These are phyloP conservation scores for Benincasa hispida DNA, from an alignment of 306 rosid genomes.

Conservation along the genomic window DNA sequence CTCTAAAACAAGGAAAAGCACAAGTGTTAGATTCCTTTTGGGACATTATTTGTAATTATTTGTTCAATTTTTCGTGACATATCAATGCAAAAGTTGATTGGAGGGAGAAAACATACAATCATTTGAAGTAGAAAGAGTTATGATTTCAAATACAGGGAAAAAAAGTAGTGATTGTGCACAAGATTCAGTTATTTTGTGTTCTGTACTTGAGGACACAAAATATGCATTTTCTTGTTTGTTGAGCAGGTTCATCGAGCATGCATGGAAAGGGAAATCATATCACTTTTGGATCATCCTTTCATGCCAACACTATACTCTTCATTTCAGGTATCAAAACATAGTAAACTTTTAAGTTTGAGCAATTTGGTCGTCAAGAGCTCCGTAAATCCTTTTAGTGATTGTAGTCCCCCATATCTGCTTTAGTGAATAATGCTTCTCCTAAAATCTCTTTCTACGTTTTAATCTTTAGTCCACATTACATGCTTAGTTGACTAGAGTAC, in stretches of 20 bases:
- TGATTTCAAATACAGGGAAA: not conserved
- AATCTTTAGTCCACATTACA: not conserved
- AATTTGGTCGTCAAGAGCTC: not conserved
- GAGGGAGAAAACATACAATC: not conserved
- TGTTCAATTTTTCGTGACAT: not conserved
- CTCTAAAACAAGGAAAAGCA: not conserved
- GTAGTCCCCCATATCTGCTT: not conserved
- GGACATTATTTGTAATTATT: not conserved
- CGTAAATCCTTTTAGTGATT: not conserved
- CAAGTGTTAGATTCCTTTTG: not conserved
- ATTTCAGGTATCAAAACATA: slow-evolving; percentile 47
- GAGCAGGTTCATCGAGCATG: slow-evolving; percentile 95
- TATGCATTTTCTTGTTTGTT: slow-evolving; percentile 11
- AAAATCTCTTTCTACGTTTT: not conserved
- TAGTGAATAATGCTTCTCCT: not conserved
- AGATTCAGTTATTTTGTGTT: not conserved
- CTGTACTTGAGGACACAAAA: not conserved
- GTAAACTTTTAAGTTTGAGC: not conserved
- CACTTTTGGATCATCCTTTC: slow-evolving; percentile 89
- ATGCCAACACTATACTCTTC: slow-evolving; percentile 88
- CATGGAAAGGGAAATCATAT: slow-evolving; percentile 77
- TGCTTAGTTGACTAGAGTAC: not conserved
- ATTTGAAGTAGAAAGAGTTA: not conserved
- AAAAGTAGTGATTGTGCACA: not conserved
- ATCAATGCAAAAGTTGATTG: not conserved